Evolutionary conservation across 2,329 filamentous ascomycete genomes (phyloP), one percentile per base, ranked within the genome.

Genomic region (Colletotrichum somersetense): DNA sequence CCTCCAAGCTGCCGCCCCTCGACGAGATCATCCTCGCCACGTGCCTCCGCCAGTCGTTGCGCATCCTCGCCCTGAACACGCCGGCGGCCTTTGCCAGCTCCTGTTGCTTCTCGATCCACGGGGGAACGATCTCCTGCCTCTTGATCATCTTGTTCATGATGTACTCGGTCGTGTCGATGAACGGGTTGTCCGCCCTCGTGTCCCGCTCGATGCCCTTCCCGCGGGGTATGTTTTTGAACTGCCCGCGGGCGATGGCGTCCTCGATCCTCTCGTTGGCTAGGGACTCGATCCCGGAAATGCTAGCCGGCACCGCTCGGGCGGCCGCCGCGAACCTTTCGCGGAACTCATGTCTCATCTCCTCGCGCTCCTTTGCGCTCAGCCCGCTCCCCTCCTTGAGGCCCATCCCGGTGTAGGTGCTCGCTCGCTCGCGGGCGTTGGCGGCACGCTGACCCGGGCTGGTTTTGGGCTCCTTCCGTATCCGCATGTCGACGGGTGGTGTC

Each of bases 81-180:
- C 86, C 87, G 1, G 91, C 88, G 0, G 93, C 88, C 72, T 89
- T 90, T 14, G 91, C 87, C 7, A 98, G 84, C 77, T 98, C 95
- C 79, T 98, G 96, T 80, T 99, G 96, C 83, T 98, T 98, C 82
- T 99, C 96, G 72, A 99, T 98, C 96, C 96, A 99, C 0, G 96
- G 96, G 0, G 96, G 96, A 0, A 97, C 94, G 72, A 98, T 93
- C 26, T 97, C 95, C 81, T 99, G 96, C 71, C 93, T 92, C 83
- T 98, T 93, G 74, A 99, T 98, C 85, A 98, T 98, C 83, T 97
- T 96, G 83, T 99, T 98, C 92, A 98, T 92, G 77, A 98, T 93
- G 80, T 98, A 98, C 81, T 98, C 96, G 0, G 96, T 98, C 0
- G 96, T 98, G 78, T 98, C 94, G 69, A 98, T 90, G 78, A 97